Percentiles rank a stretch among this genome's conserved stretches.
These are phyloP conservation scores for Hymenoscyphus fructigenus DNA, from an alignment of 2,329 filamentous ascomycete species.

Conservation along the genomic window DNA sequence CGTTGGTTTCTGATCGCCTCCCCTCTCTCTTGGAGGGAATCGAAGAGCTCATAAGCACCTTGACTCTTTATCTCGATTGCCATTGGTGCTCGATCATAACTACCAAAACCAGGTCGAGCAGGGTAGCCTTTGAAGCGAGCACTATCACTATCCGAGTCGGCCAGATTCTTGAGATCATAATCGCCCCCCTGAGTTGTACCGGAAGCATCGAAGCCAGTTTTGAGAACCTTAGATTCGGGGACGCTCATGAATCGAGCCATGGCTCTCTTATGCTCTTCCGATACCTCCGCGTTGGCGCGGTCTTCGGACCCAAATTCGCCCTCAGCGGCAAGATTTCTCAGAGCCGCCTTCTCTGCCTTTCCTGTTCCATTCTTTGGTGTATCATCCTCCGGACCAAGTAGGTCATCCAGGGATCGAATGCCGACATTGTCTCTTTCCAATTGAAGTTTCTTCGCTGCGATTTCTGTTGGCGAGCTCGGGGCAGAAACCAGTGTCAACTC, in stretches of 20 bases:
- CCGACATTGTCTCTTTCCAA: slow-evolving; percentile 15
- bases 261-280: slow-evolving; percentile 15
- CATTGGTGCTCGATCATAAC: neutral
- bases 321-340: neutral
- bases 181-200: slow-evolving; percentile 21
- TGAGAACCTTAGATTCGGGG: slow-evolving; percentile 23
- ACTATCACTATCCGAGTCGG: neutral
- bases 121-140: neutral
- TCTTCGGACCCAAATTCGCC: neutral
- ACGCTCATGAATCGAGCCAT: slow-evolving; percentile 18
- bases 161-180: slow-evolving; percentile 13
- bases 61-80: neutral
- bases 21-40: neutral
- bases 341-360: neutral
- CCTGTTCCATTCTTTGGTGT: neutral
- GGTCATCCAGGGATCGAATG: slow-evolving; percentile 17
- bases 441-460: neutral
- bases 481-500: neutral
- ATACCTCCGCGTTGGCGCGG: neutral
- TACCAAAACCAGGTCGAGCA: neutral
- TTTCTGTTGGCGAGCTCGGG: slow-evolving; percentile 4
- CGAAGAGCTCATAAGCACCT: neutral
- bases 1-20: slow-evolving; percentile 17
- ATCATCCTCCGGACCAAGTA: slow-evolving; percentile 9
- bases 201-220: slow-evolving; percentile 23